A percentile compares a stretch with the other conserved stretches of the same genome.
Conservation (phyloP, 495 filamentous ascomycete genomes). For the Neurospora hispaniola region DNA sequence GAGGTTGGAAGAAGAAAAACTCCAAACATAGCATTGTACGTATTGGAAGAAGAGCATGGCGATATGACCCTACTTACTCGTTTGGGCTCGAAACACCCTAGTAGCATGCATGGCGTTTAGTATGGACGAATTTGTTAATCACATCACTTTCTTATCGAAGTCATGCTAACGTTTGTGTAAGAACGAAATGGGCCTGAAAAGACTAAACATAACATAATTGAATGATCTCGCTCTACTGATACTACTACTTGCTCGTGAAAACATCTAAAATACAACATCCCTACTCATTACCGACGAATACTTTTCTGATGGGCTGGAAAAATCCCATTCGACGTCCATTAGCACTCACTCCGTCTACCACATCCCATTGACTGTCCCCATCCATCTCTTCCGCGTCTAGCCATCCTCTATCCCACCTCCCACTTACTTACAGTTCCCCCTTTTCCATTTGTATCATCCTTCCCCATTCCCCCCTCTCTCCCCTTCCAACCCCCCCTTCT, state of each 20-base stretch:
- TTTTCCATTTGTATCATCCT: no score
- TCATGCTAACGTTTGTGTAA: not conserved
- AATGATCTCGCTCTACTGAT: not conserved
- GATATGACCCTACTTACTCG: not conserved
- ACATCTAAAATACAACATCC: not conserved
- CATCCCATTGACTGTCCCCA: not conserved
- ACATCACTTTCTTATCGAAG: not conserved
- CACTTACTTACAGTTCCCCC: no score
- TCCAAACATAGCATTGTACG: not conserved
- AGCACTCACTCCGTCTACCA: not conserved
- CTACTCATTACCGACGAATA: not conserved
- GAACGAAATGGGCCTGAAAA: not conserved
- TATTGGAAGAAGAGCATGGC: not conserved
- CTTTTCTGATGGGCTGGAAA: not conserved
- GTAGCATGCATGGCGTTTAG: not conserved
- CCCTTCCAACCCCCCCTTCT: not conserved
- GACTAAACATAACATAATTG: not conserved
- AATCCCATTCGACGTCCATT: not conserved
- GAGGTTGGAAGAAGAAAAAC: not conserved
- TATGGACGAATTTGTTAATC: not conserved
- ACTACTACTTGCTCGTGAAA: not conserved
- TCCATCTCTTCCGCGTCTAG: no score
- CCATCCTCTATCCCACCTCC: not conserved
- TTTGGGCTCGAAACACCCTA: no score
- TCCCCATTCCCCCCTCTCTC: no score